These are phyloP conservation scores for Cladosporium sp. DNA, from an alignment of 2,329 filamentous ascomycete genomes.

Conservation along the genomic window DNA sequence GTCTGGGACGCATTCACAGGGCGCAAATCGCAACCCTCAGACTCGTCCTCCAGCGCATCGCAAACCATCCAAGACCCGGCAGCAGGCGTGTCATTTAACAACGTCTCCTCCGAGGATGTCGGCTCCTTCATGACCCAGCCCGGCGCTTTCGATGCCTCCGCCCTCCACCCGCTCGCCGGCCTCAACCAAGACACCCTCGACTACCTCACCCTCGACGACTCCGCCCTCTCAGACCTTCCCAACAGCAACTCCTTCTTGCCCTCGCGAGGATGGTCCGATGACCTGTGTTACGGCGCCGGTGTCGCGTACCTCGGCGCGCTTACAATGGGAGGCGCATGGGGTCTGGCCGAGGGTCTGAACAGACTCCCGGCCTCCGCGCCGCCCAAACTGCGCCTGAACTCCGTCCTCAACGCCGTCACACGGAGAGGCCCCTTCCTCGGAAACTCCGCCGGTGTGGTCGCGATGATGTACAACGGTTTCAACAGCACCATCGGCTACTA, in stretches of 20 bases:
- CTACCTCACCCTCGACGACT: slow-evolving; percentile 91
- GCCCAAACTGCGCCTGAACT: slow-evolving; percentile 88
- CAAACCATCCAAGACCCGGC: slow-evolving; percentile 40
- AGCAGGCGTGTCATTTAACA: slow-evolving; percentile 39
- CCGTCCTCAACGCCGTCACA: slow-evolving; percentile 89
- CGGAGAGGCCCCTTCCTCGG: slow-evolving; percentile 89
- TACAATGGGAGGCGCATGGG: slow-evolving; percentile 82
- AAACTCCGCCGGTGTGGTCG: slow-evolving; percentile 91
- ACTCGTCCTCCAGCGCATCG: slow-evolving; percentile 36
- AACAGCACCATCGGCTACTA: slow-evolving; percentile 76
- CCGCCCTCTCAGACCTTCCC: slow-evolving; percentile 76
- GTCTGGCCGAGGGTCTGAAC: slow-evolving; percentile 79
- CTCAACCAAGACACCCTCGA: slow-evolving; percentile 89
- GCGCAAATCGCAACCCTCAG: slow-evolving; percentile 43
- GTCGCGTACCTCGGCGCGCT: slow-evolving; percentile 88
- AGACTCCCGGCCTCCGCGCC: slow-evolving; percentile 64
- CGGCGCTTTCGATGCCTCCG: slow-evolving; percentile 74
- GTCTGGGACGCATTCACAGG: slow-evolving; percentile 58
- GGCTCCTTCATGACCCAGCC: slow-evolving; percentile 76
- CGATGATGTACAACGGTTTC: slow-evolving; percentile 91
- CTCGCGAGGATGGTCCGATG: slow-evolving; percentile 94
- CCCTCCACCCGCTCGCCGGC: slow-evolving; percentile 88
- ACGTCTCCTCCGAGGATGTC: slow-evolving; percentile 65
- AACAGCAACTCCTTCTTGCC: slow-evolving; percentile 83
- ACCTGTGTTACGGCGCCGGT: slow-evolving; percentile 95